Evolutionary conservation across 768 basidiomycete species (phyloP).

Genomic region (Suillus cothurnatus): DNA sequence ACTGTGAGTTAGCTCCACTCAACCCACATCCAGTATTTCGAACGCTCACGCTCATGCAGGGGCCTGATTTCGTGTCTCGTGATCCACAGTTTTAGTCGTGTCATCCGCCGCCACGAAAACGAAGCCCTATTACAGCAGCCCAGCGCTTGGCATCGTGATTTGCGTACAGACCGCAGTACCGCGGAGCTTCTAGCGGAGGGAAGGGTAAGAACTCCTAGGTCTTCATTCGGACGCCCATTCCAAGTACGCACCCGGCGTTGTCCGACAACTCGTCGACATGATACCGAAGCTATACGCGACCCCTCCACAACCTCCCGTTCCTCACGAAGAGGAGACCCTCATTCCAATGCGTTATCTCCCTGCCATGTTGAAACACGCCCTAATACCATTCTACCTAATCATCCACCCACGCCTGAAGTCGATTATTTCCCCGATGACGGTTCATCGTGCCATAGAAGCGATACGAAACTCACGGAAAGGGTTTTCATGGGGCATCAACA

Average conservation of each 20-base stretch:
- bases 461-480: neutral
- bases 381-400: neutral
- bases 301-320: neutral
- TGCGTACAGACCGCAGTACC: conserved; percentile 28
- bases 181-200: conserved; percentile 12
- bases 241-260: conserved; percentile 9
- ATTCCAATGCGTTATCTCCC: neutral
- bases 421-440: neutral
- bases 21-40: conserved; percentile 9
- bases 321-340: neutral
- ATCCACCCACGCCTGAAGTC: neutral
- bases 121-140: conserved; percentile 56
- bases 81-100: conserved; percentile 61
- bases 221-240: conserved; percentile 5
- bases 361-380: conserved; percentile 12
- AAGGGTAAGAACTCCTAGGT: conserved; percentile 5
- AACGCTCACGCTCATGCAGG: conserved; percentile 36
- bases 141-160: conserved; percentile 40
- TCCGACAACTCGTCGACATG: neutral
- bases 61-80: conserved; percentile 57
- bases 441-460: conserved; percentile 1
- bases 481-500: conserved; percentile 11
- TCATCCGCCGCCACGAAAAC: conserved; percentile 60
- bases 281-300: conserved; percentile 6
- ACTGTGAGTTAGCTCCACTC: conserved; percentile 43